Evolutionary conservation across 2,329 filamentous ascomycete species (phyloP), one percentile per base, ranked within the genome.

Genomic region (Colletotrichum paranaense): DNA sequence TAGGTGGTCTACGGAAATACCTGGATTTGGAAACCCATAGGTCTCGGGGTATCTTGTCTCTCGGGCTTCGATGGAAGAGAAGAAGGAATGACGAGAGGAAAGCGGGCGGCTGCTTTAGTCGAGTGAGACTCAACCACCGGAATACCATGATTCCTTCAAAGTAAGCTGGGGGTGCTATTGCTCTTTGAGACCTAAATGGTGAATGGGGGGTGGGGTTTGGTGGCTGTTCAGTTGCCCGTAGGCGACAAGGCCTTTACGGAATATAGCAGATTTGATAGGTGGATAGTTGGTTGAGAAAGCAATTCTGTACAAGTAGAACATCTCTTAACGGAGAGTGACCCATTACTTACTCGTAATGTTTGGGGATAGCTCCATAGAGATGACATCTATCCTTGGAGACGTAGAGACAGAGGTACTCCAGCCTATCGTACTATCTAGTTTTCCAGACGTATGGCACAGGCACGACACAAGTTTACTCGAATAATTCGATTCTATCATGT

Each of bases 401-500:
- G 38, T 2, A 42, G 32, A 35, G 32, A 42, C 42, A 49, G 6
- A n/a, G 19, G 16, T 49, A 46, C 19, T n/a, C 14, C 14, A 19
- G 38, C 38, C 16, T 19, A 16, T 19, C 14, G 14, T 16, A 16
- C 16, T 3, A 19, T 16, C 38, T 19, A 42, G 14, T 19, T 19
- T 24, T 12, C 3, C 16, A 26, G 56, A 7, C 46, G 35, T 28
- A 26, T 22, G 8, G 8, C 19, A 8, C 7, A 11, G 7, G 16
- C 8, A 28, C 32, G 28, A 32, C 30, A 42, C 16, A 28, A 55
- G 55, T 46, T 56, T 58, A 4, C 46, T 28, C 56, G 58, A 26
- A 58, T 35, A 59, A 49, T 42, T 55, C 46, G 5, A 28, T 35
- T 73, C 66, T 70, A 70, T 65, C 53, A 24, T 53, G 35, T 49